Conservation (phyloP, 495 filamentous ascomycete genomes). For the Acidomyces sp. region DNA sequence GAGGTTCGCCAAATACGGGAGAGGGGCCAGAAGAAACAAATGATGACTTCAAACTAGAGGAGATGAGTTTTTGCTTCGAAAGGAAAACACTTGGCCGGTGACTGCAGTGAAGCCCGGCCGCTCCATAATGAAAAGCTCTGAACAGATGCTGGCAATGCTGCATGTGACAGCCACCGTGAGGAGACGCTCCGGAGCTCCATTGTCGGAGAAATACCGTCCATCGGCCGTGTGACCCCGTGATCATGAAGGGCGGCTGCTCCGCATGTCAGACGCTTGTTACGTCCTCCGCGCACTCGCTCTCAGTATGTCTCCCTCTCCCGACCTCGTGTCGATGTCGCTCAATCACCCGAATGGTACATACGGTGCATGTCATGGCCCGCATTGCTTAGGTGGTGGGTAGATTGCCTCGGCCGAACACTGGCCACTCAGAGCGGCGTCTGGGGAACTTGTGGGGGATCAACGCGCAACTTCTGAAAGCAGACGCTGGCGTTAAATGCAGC, state of each 20-base stretch:
- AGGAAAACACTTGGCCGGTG: background rate
- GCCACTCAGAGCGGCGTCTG: too few species aligned
- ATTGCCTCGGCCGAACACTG: too few species aligned
- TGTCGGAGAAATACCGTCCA: constrained; percentile 5
- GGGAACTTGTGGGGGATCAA: too few species aligned
- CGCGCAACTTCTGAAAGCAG: too few species aligned
- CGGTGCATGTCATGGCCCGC: too few species aligned
- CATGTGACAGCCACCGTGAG: background rate
- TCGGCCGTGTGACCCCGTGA: constrained; percentile 1
- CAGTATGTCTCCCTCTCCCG: too few species aligned
- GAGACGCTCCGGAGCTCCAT: constrained; percentile 5
- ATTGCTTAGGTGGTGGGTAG: too few species aligned
- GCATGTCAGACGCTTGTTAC: too few species aligned
- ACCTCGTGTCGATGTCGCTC: background rate
- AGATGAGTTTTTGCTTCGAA: background rate
- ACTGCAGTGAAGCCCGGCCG: background rate
- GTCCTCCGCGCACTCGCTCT: too few species aligned
- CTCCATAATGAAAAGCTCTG: background rate
- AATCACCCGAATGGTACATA: too few species aligned
- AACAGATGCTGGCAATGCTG: constrained; percentile 1
- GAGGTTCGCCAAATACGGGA: too few species aligned
- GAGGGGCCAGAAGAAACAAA: background rate
- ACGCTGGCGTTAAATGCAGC: too few species aligned
- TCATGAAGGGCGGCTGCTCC: constrained; percentile 1
- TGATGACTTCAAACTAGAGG: background rate